Conservation (phyloP, 2,329 filamentous ascomycete species). For the Fusarium solani-melongenae region DNA sequence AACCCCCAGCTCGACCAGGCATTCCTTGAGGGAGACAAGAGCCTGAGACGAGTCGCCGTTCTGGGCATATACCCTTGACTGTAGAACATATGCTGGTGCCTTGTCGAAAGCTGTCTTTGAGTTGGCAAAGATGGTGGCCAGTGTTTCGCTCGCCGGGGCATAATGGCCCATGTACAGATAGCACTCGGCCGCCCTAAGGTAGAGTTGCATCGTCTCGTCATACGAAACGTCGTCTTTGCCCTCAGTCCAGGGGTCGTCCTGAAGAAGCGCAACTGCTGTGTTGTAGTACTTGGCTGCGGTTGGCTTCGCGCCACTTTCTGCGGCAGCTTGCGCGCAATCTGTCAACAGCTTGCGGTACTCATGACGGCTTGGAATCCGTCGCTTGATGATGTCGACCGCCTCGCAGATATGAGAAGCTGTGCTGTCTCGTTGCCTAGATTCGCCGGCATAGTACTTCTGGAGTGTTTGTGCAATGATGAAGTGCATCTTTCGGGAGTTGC, state of each 20-base stretch:
- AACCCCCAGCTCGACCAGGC: constrained; percentile 76
- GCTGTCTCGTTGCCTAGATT: constrained; percentile 74
- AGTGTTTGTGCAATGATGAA: constrained; percentile 87
- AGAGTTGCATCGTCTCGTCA: constrained; percentile 84
- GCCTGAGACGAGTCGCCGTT: constrained; percentile 77
- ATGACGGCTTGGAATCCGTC: constrained; percentile 67
- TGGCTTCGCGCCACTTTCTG: constrained; percentile 83
- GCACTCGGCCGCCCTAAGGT: constrained; percentile 84
- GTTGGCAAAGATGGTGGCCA: constrained; percentile 75
- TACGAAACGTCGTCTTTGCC: constrained; percentile 79
- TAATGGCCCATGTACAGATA: constrained; percentile 82
- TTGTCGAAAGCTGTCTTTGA: constrained; percentile 81
- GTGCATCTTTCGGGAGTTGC: constrained; percentile 83
- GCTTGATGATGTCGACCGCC: constrained; percentile 79
- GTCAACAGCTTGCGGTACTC: constrained; percentile 81
- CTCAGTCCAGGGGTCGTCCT: constrained; percentile 81
- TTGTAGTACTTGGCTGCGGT: constrained; percentile 87
- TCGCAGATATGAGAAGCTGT: constrained; percentile 86
- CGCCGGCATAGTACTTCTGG: constrained; percentile 74
- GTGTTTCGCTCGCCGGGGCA: constrained; percentile 72
- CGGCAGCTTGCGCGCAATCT: constrained; percentile 80
- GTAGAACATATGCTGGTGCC: constrained; percentile 84
- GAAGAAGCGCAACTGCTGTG: constrained; percentile 81
- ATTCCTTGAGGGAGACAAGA: constrained; percentile 76
- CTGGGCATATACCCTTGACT: constrained; percentile 82